A percentile compares a stretch with the other conserved stretches of the same genome.
phyloP scores from a whole-genome alignment of 768 basidiomycete species.

The Boletus sp. region DNA sequence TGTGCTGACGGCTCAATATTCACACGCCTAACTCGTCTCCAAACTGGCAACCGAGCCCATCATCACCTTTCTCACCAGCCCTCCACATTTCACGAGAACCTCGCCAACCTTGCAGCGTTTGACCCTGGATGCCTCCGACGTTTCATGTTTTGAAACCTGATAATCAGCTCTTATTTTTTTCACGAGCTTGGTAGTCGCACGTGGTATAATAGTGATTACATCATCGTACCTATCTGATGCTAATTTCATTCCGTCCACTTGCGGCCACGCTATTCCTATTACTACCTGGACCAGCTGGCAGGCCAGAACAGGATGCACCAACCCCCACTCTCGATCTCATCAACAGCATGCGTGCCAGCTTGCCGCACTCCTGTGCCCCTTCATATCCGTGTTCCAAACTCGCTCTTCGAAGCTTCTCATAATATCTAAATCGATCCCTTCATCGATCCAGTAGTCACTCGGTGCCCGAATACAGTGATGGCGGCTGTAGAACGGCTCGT shows the following conservation, averaged over 20 bases:
- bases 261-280: neutral
- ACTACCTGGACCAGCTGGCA: conserved; percentile 10
- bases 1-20: conserved; percentile 29
- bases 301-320: conserved; percentile 2
- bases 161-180: neutral
- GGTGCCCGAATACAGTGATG: conserved; percentile 2
- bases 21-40: conserved; percentile 26
- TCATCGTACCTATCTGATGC: conserved; percentile 27
- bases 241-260: conserved; percentile 14
- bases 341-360: conserved; percentile 2
- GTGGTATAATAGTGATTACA: conserved; percentile 26
- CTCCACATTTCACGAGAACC: neutral
- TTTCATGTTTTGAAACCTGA: neutral
- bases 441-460: neutral
- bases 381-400: conserved; percentile 19
- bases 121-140: neutral
- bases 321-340: neutral
- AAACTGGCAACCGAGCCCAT: neutral
- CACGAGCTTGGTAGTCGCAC: conserved; percentile 17
- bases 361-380: neutral
- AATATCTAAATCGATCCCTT: neutral
- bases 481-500: conserved; percentile 17
- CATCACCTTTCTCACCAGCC: conserved; percentile 2
- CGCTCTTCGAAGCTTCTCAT: conserved; percentile 7
- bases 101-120: neutral